Base-by-base conservation (phyloP, 2,329 filamentous ascomycete genomes). In the Arthrobotrys musiformis region DNA sequence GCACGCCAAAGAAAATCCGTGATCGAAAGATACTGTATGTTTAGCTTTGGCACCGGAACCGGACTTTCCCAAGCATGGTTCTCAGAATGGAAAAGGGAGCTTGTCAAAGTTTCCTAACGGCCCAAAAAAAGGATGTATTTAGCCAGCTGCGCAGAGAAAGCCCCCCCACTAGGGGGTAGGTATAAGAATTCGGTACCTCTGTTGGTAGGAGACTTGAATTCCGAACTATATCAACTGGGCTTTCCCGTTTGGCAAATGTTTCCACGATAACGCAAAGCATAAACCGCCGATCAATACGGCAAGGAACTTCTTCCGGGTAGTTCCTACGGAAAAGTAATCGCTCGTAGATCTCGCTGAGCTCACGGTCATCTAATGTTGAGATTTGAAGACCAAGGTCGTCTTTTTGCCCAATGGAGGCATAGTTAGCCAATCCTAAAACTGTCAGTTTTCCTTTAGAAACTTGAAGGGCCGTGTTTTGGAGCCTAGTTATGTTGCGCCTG, bases 1-100 rank as follows among this genome's bases (percentile, higher is more conserved):
- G 94, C 93, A 78, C 96, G 89, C 93, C 94, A 99, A n/a, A 99
- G 85, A 81, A 99, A 99, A 83, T 99, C 95, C 1, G 93, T 93
- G 61, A 97, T 89, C 1, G 94, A 97, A 13, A 99, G 86, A 83
- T 99, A 99, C 82, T 99, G 95, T 28, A 99, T 86, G 81, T 97
- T 99, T 52, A 98, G 85, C 83, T 99, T 99, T 1, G 95, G 95
- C 48, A 99, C 89, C 1, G 95, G 93, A 72, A 99, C 86, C 4
- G 95, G 94, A 56, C 89, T 89, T 24, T 93, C 93, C 26, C 94
- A 94, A 82, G 97, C 91, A 81, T 97, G 98, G 6, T 87, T 87
- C 81, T 97, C 94, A 70, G 94, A 94, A 72, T 93, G 89, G 69
- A 94, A 84, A 64, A 97, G 15, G 88, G 26, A 90, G 89, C 61